phyloP scores from a whole-genome alignment of 208 protist genomes.

The Acanthamoeba lenticulata region DNA sequence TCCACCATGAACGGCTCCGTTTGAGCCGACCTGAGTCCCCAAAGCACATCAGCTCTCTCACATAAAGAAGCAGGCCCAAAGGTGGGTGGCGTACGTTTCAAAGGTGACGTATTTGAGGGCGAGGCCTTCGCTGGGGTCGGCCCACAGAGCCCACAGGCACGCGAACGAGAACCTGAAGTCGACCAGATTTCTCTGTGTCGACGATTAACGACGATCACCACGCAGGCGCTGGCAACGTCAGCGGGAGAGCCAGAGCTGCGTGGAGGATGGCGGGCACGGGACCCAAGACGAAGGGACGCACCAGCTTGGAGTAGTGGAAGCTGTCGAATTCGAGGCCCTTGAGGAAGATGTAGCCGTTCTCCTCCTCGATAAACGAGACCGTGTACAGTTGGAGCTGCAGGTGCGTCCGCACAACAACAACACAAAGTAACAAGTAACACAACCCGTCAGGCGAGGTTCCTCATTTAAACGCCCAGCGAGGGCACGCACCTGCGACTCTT shows the following conservation, averaged over 20 bases:
- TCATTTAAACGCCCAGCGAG: no score
- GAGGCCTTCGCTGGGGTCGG: constrained; percentile 48
- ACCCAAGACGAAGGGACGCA: not conserved
- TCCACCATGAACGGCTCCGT: constrained; percentile 58
- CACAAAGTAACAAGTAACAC: not conserved
- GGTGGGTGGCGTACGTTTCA: constrained; percentile 23
- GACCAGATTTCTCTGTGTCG: constrained; percentile 13
- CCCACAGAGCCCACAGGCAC: constrained; percentile 52
- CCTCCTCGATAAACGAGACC: constrained; percentile 30
- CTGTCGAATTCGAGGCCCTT: constrained; percentile 51
- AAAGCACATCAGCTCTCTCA: not conserved
- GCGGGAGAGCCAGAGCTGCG: no score
- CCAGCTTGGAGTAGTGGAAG: constrained; percentile 57
- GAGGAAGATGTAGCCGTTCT: constrained; percentile 58
- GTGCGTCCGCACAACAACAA: not conserved
- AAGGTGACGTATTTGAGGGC: constrained; percentile 67
- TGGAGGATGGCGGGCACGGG: no score
- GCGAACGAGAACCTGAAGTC: constrained; percentile 61
- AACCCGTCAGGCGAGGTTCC: no score
- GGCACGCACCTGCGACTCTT: constrained; percentile 22
- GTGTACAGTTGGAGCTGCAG: constrained; percentile 42
- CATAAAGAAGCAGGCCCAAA: no score
- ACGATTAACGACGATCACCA: no score
- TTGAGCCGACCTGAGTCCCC: not conserved
- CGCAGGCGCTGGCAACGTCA: no score